phyloP scores from a whole-genome alignment of 176 grass and related monocot genomes.

The Luzula sylvatica region DNA sequence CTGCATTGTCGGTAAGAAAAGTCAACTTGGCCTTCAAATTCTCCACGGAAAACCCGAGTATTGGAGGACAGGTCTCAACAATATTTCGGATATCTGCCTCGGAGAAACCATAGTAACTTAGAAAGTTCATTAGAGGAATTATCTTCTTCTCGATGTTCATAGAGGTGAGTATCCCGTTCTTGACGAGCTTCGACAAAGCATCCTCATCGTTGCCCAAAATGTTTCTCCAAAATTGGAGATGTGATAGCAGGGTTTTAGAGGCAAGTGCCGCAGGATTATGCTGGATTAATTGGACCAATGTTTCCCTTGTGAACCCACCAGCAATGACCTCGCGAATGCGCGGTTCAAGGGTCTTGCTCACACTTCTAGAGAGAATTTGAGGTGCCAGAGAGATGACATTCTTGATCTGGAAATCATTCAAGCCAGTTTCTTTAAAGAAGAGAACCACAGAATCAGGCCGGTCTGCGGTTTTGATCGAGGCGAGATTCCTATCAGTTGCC shows the following conservation, averaged over 20 bases:
- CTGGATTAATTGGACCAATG: conserved; percentile 5
- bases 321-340: conserved; percentile 8
- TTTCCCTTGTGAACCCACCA: conserved; percentile 7
- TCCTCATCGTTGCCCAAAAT: conserved; percentile 11
- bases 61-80: conserved; percentile 2
- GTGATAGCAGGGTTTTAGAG: background rate
- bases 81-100: background rate
- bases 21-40: background rate
- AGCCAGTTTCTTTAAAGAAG: conserved; percentile 15
- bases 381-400: conserved; percentile 4
- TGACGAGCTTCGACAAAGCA: background rate
- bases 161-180: background rate
- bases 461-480: conserved; percentile 7
- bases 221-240: conserved; percentile 13
- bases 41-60: background rate
- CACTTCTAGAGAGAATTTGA: background rate
- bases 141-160: background rate
- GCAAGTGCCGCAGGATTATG: background rate
- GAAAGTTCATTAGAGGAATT: background rate
- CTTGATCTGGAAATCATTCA: conserved; percentile 15
- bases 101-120: conserved; percentile 2
- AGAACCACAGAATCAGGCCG: conserved; percentile 9
- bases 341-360: background rate
- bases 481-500: background rate
- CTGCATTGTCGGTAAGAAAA: background rate